Percentiles rank a stretch among this genome's conserved stretches.
Conservation (phyloP, 257 asterid genomes). For the Ajuga chamaepitys region DNA sequence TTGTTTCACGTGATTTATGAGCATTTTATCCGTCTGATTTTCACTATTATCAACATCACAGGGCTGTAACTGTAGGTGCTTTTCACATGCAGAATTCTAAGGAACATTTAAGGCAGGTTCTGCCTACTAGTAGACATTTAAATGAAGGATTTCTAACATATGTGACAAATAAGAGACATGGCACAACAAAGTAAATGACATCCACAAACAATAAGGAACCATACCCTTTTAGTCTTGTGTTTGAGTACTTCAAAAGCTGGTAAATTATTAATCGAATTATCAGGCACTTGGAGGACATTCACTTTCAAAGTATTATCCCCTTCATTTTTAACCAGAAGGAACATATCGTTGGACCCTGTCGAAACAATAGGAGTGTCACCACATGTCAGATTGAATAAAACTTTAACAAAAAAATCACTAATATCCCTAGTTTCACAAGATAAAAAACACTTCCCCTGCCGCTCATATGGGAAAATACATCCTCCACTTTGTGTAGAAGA, state of each 20-base stretch:
- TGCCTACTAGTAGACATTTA: background rate
- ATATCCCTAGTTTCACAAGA: background rate
- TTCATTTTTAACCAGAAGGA: constrained; percentile 45
- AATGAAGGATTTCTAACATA: constrained; percentile 2
- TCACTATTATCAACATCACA: background rate
- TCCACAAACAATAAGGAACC: constrained; percentile 7
- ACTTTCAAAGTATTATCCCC: constrained; percentile 44
- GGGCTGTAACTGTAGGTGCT: background rate
- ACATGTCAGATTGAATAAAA: background rate
- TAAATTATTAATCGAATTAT: constrained; percentile 15
- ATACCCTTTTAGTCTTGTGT: constrained; percentile 38
- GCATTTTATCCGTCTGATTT: background rate
- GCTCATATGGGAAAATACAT: background rate
- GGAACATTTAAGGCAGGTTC: background rate
- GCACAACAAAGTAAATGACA: background rate
- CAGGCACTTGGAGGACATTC: constrained; percentile 30
- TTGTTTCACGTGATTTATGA: background rate
- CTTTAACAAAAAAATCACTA: background rate
- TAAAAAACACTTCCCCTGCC: background rate
- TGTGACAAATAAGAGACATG: constrained; percentile 2
- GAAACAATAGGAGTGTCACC: constrained; percentile 1
- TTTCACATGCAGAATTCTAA: background rate
- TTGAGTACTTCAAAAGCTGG: constrained; percentile 30
- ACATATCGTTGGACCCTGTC: constrained; percentile 36
- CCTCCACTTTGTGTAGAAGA: background rate